Conservation (phyloP, 345 rosid species). For the Reutealis trisperma region DNA sequence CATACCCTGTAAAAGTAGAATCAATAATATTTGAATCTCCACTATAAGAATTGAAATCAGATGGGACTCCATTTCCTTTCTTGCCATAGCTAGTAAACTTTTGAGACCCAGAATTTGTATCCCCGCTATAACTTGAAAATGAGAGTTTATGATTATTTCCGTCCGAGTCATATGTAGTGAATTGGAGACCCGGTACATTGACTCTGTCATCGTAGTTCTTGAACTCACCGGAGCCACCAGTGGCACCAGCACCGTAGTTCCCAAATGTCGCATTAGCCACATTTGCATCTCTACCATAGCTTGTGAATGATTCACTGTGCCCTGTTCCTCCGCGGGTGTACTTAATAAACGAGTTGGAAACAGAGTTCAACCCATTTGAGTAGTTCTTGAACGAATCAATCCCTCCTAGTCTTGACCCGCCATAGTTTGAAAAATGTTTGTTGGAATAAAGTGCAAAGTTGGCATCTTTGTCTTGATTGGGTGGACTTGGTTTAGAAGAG, state of each 20-base stretch:
- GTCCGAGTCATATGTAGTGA: constrained; percentile 35
- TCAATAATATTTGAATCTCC: constrained; percentile 27
- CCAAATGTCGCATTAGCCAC: constrained; percentile 33
- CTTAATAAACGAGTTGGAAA: constrained; percentile 21
- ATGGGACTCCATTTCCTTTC: constrained; percentile 31
- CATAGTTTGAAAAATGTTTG: constrained; percentile 30
- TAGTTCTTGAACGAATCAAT: constrained; percentile 38
- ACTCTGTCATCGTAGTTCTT: constrained; percentile 26
- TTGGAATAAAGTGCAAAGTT: constrained; percentile 31
- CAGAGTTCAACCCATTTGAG: constrained; percentile 34
- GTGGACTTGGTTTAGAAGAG: neutral
- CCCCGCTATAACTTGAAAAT: constrained; percentile 26
- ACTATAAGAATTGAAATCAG: constrained; percentile 26
- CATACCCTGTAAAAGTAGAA: constrained; percentile 30
- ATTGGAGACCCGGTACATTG: constrained; percentile 34
- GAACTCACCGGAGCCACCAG: constrained; percentile 32
- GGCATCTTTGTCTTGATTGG: constrained; percentile 9
- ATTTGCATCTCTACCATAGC: constrained; percentile 29
- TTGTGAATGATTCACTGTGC: constrained; percentile 26
- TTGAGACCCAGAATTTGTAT: constrained; percentile 34
- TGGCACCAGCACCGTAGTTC: constrained; percentile 31
- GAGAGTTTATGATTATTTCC: constrained; percentile 30
- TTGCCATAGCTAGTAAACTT: constrained; percentile 31
- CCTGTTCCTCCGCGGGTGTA: constrained; percentile 28
- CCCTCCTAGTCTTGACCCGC: constrained; percentile 16